A percentile compares a stretch with the other conserved stretches of the same genome.
These are phyloP conservation scores for Entelexis sorbosivorans DNA, from an alignment of 1,139 yeast species.

Conservation along the genomic window DNA sequence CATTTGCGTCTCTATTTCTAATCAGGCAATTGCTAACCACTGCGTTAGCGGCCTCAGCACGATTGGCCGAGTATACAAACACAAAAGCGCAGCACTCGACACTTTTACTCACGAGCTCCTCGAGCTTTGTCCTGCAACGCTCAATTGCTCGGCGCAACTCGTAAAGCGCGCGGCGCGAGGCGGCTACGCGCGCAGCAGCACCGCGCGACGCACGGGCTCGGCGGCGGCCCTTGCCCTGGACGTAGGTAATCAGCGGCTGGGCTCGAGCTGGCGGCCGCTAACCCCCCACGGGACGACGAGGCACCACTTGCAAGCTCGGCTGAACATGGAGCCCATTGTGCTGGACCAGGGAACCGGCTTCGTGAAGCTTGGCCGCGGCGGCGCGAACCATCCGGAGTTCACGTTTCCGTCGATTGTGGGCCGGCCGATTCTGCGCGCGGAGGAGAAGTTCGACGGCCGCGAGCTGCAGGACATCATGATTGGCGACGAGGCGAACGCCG, in stretches of 20 bases:
- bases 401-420: slow-evolving; percentile 99
- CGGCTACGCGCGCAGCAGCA: too few relatives aligned
- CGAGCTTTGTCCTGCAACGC: too few relatives aligned
- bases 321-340: slow-evolving; percentile 35
- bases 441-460: slow-evolving; percentile 56
- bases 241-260: neutral
- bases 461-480: slow-evolving; percentile 90
- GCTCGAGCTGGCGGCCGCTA: neutral
- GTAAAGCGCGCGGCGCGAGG: too few relatives aligned
- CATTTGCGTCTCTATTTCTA: too few relatives aligned
- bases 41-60: too few relatives aligned
- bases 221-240: neutral
- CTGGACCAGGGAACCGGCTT: slow-evolving; percentile 99
- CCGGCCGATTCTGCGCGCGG: slow-evolving; percentile 92
- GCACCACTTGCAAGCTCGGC: neutral
- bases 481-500: slow-evolving; percentile 90
- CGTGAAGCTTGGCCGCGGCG: slow-evolving; percentile 78
- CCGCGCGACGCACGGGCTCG: too few relatives aligned
- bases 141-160: too few relatives aligned
- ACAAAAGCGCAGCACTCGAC: too few relatives aligned
- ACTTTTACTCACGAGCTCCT: too few relatives aligned
- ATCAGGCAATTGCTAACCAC: too few relatives aligned
- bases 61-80: too few relatives aligned
- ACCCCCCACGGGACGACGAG: neutral
- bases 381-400: slow-evolving; percentile 93